Evolutionary conservation across 2,329 filamentous ascomycete genomes (phyloP), one percentile per base, ranked within the genome.

Genomic region (Colletotrichum limetticola): DNA sequence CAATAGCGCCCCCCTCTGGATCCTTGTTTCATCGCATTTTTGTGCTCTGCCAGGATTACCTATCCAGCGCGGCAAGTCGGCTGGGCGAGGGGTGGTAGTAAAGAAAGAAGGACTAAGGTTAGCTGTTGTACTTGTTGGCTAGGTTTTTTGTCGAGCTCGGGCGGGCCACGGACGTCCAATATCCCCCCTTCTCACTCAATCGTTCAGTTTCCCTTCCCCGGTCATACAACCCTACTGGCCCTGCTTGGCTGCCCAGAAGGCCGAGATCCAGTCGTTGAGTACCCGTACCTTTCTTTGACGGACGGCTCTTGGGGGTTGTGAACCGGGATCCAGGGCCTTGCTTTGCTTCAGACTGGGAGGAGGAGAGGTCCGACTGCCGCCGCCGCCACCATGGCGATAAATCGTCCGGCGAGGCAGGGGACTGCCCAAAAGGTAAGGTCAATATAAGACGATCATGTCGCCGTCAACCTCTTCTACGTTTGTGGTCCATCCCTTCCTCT

Each of bases 1-100:
- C 72, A 74, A 74, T 74, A 65, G 60, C 72, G 64, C 30, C 61
- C 56, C 46, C 69, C 60, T 64, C 26, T 22, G 12, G 28, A 74
- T 62, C 59, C 70, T 59, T 74, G 73, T 74, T 74, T 74, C 73
- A 74, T 74, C 73, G 73, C 73, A 74, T 70, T 66, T 64, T 49
- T 57, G 5, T 58, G 9, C 49, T 62, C 49, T 26, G 35, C 69
- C 49, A 24, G 66, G 55, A 56, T 60, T 60, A 12, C 60, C 71
- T 62, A 46, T 58, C 42, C 65, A 72, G 42, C 69, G 64, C 65
- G 65, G 69, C 58, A 62, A 58, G 46, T 58, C 69, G 58, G 64
- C 69, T 63, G 65, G 52, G 24, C 35, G 24, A 62, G 58, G 69
- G 65, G 64, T 59, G 69, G 11, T 58, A 53, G 22, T 52, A 59